A percentile compares a stretch with the other conserved stretches of the same genome.
Evolutionary conservation across 176 grass and related monocot species (phyloP).

Genomic region (Triticum monococcum): DNA sequence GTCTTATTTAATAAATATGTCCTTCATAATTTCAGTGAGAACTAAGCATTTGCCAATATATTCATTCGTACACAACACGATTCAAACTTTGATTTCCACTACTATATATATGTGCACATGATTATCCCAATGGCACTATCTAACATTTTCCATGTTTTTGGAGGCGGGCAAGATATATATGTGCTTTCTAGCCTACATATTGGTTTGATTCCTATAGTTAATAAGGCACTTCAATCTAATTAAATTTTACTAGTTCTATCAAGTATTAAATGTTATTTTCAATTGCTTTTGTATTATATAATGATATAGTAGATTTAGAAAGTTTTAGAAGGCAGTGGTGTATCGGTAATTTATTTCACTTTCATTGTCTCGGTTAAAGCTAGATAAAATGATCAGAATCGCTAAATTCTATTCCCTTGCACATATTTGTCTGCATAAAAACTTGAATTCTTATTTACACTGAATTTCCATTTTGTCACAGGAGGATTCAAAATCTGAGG

Average conservation of each 20-base stretch:
- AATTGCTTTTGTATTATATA: background rate
- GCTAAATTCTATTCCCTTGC: background rate
- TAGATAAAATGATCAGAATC: background rate
- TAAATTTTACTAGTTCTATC: background rate
- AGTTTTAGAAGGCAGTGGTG: background rate
- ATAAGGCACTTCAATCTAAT: background rate
- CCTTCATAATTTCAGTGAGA: too few relatives aligned
- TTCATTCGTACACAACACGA: too few relatives aligned
- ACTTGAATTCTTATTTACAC: background rate
- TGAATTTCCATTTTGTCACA: background rate
- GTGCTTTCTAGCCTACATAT: background rate
- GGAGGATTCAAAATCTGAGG: background rate
- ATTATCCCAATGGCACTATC: too few relatives aligned
- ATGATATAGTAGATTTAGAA: background rate
- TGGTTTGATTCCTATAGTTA: background rate
- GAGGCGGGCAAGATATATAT: too few relatives aligned
- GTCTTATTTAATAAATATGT: too few relatives aligned
- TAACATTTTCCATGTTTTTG: too few relatives aligned
- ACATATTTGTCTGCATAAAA: background rate
- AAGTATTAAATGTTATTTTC: background rate
- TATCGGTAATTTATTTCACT: background rate
- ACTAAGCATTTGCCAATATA: too few relatives aligned
- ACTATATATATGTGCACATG: too few relatives aligned
- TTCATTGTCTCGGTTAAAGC: background rate
- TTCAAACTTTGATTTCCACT: too few relatives aligned